These are phyloP conservation scores for Neofusicoccum sp. DNA, from an alignment of 2,329 filamentous ascomycete genomes.

Conservation along the genomic window DNA sequence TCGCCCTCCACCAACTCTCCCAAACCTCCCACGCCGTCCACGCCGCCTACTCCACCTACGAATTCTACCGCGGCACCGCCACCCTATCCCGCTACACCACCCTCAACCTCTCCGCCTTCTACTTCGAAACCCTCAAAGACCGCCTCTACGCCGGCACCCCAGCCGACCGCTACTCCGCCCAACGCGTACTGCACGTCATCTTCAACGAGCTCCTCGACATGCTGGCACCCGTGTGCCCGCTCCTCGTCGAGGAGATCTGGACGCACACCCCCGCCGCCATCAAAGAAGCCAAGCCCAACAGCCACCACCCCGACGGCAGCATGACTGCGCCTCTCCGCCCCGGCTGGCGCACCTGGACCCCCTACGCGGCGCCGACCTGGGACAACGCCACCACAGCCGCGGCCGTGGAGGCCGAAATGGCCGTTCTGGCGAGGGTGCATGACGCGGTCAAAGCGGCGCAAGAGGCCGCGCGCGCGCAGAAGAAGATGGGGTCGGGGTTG, in stretches of 20 bases:
- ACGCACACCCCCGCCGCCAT: slow-evolving; percentile 68
- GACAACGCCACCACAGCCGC: not conserved
- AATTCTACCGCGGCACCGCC: slow-evolving; percentile 77
- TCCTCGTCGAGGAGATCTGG: slow-evolving; percentile 88
- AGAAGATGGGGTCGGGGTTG: slow-evolving; percentile 75
- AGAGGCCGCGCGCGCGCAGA: slow-evolving; percentile 69
- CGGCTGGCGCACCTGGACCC: slow-evolving; percentile 25
- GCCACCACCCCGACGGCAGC: not conserved
- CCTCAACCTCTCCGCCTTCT: slow-evolving; percentile 85
- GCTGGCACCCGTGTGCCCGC: slow-evolving; percentile 75
- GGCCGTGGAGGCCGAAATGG: slow-evolving; percentile 34
- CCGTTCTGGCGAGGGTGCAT: slow-evolving; percentile 51
- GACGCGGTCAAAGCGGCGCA: slow-evolving; percentile 70
- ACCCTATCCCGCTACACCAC: slow-evolving; percentile 78
- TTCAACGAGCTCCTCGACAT: slow-evolving; percentile 73
- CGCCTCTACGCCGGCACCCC: slow-evolving; percentile 80
- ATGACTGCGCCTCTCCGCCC: too few relatives aligned
- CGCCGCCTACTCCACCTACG: slow-evolving; percentile 65
- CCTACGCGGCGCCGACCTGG: slow-evolving; percentile 21
- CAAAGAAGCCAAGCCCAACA: too few relatives aligned
- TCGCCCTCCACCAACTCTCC: slow-evolving; percentile 73
- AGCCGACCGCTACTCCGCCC: slow-evolving; percentile 58
- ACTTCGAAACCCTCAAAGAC: slow-evolving; percentile 90
- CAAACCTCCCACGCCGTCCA: slow-evolving; percentile 65
- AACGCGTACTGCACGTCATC: slow-evolving; percentile 59